These are phyloP conservation scores for Furcasterigmium furcatum DNA, from an alignment of 2,329 filamentous ascomycete genomes.

Conservation along the genomic window DNA sequence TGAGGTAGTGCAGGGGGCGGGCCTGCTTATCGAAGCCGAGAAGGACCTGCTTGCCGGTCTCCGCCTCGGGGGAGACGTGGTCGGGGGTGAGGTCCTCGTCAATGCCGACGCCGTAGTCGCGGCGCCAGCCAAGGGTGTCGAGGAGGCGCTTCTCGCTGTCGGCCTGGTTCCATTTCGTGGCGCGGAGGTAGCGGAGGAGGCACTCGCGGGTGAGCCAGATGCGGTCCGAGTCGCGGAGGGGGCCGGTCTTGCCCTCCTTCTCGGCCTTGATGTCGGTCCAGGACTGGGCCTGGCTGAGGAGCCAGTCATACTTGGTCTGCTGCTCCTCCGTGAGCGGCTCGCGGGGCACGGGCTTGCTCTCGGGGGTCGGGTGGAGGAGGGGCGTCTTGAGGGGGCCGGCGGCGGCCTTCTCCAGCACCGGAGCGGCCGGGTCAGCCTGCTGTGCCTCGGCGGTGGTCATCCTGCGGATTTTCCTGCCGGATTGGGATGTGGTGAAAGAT, in stretches of 20 bases:
- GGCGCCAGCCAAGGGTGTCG: conserved; percentile 80
- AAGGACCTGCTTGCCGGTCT: conserved; percentile 92
- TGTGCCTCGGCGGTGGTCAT: background rate
- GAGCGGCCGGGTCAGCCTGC: background rate
- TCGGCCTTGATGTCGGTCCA: conserved; percentile 71
- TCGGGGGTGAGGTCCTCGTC: conserved; percentile 71
- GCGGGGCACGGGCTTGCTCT: conserved; percentile 52
- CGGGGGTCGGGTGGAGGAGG: conserved; percentile 53
- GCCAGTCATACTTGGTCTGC: conserved; percentile 73
- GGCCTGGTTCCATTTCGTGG: conserved; percentile 81
- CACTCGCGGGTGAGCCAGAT: conserved; percentile 93
- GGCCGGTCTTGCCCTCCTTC: conserved; percentile 52
- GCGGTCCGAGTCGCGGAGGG: conserved; percentile 75
- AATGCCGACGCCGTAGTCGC: conserved; percentile 74
- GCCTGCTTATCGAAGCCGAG: conserved; percentile 82
- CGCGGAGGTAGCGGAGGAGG: conserved; percentile 86
- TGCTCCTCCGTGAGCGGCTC: conserved; percentile 71
- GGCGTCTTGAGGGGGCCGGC: conserved; percentile 43
- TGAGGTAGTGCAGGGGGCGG: conserved; percentile 87
- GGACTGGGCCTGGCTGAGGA: conserved; percentile 66
- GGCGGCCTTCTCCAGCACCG: background rate
- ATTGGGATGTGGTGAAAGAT: no score
- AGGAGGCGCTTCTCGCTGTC: conserved; percentile 78
- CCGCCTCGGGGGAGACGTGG: conserved; percentile 89
- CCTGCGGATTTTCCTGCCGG: no score